Evolutionary conservation across 1,139 yeast species (phyloP), one percentile per base, ranked within the genome.

Genomic region (Candida sanyaensis): DNA sequence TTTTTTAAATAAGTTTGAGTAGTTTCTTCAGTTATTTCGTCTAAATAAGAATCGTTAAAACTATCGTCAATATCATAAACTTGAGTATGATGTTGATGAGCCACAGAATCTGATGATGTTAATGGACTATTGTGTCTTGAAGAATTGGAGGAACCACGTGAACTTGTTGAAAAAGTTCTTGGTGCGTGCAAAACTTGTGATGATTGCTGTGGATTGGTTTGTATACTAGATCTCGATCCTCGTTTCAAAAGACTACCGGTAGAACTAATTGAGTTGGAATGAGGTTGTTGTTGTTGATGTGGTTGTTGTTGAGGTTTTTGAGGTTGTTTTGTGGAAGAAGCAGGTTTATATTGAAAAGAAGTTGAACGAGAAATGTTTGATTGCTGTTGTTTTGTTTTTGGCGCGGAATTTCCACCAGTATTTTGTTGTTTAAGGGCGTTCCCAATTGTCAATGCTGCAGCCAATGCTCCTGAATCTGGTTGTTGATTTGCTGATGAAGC

Each of bases 381-480:
- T 27, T 32, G 37, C 17, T 31, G 26, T 33, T 31, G 26, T 33
- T 33, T 44, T 34, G 46, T 11, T 6, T 31, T n/a, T 31, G 21
- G n/a, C 23, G 37, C 21, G 2, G 29, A 32, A 17, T 17, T 17
- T 17, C 21, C 21, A 17, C 21, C 21, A n/a, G 24, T n/a, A n/a
- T 31, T 17, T 32, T 45, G 48, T 36, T 46, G 51, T 44, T 54
- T 46, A 42, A 51, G 41, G 24, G 57, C 45, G 37, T 72, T 63
- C 6, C 80, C 80, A 53, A 75, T 75, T 38, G 77, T 68, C 43
- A 72, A 59, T 2, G 80, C 80, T 5, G 80, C 80, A 6, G 80
- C 80, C 59, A 73, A 59, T 11, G 80, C 80, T 45, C 66, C 65
- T 41, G 66, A 61, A 55, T 62, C 66, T 23, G 80, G 80, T 34